Base-by-base conservation (phyloP, 345 rosid genomes). In the Citrus trifoliata region DNA sequence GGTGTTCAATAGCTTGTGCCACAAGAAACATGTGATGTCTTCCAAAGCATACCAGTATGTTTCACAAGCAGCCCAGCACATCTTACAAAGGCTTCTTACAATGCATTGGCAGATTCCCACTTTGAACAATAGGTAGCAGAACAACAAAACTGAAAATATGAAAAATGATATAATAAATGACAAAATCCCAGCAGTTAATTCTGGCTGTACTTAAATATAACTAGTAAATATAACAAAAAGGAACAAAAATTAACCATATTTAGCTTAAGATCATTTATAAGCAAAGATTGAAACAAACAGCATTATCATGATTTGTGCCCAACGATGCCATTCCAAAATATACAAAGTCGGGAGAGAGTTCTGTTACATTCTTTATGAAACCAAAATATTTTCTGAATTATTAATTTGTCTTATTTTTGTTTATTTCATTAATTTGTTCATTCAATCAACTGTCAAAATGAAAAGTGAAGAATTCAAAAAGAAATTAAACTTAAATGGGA, bases 41-140 rank as follows among this genome's bases (percentile, higher is more conserved):
- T 84, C 78, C 10, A 91, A 37, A 3, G 90, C 87, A 16, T 27
- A 79, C 88, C 94, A 94, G 78, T 90, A 91, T 1, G 87, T 75
- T 19, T 82, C 86, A 48, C 93, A 93, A 7, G 84, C 89, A 24
- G 87, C 87, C 86, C 90, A 94, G n/a, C 90, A 88, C 88, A 93
- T 88, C 78, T 88, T 91, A 73, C 95, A 89, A 13, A 94, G 85
- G 89, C 93, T 87, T 87, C 80, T 90, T 51, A 76, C 83, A 18
- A 89, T 71, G 88, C 95, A 90, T 58, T 89, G 93, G 83, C 88
- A 92, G n/a, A 93, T 87, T 27, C 97, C 97, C 74, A 93, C 61
- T 85, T 90, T 87, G 90, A 90, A 88, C 71, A 90, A 64, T 22
- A 89, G 87, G 73, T 90, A 91, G 82, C 89, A 79, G 90, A 92